phyloP scores from a whole-genome alignment of 2,329 filamentous ascomycete genomes.

The Penicillium sp. region DNA sequence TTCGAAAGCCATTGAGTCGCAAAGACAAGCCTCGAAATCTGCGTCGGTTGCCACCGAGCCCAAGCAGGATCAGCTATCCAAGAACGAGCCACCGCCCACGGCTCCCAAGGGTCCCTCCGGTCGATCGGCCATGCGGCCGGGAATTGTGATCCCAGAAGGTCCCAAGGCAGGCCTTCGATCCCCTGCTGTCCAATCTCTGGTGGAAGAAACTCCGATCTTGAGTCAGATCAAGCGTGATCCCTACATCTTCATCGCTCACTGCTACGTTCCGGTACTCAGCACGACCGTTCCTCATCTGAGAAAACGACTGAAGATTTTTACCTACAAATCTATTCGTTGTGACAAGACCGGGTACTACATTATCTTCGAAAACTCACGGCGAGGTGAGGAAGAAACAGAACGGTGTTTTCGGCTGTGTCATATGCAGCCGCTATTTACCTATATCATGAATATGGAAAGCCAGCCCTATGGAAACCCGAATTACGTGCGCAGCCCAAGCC shows the following conservation, averaged over 20 bases:
- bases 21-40: conserved; percentile 49
- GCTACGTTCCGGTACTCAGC: conserved; percentile 77
- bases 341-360: conserved; percentile 88
- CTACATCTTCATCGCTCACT: conserved; percentile 83
- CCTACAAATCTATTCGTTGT: conserved; percentile 72
- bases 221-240: conserved; percentile 69
- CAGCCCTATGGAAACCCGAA: conserved; percentile 62
- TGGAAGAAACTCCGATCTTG: conserved; percentile 63
- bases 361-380: conserved; percentile 72
- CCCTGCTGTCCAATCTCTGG: conserved; percentile 43
- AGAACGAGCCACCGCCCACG: conserved; percentile 66
- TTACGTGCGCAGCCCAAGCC: conserved; percentile 50
- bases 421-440: conserved; percentile 81
- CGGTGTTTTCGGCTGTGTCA: conserved; percentile 74
- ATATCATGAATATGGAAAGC: conserved; percentile 85
- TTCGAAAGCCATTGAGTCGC: conserved; percentile 64
- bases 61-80: conserved; percentile 37
- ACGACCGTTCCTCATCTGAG: conserved; percentile 86
- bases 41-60: conserved; percentile 22
- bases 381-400: conserved; percentile 72
- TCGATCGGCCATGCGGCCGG: conserved; percentile 38
- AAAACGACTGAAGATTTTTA: conserved; percentile 77
- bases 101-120: conserved; percentile 80
- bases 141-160: conserved; percentile 32
- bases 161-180: conserved; percentile 36